Evolutionary conservation across 2,329 filamentous ascomycete species (phyloP), one percentile per base, ranked within the genome.

Genomic region (Hyphodiscus sp.): DNA sequence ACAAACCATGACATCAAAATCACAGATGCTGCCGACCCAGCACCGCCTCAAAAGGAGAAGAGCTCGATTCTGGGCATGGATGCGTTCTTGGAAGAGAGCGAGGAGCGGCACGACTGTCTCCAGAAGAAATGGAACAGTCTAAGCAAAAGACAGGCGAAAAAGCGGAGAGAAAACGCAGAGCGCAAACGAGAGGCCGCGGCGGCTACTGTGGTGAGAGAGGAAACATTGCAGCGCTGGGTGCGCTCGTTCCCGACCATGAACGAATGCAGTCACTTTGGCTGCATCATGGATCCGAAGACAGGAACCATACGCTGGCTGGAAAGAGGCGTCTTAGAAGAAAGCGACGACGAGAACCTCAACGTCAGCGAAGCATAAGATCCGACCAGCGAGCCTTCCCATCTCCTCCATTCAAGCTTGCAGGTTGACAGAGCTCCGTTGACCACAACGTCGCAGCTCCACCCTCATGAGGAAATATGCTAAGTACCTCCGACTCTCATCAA

Each of bases 191-290:
- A 45, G 58, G n/a, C 61, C 38, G 50, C 65, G 11, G 64, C 61
- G 44, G 13, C 4, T 13, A 38, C 33, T 38, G 11, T 38, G 11
- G 62, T 71, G 47, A 54, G 60, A 64, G 45, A 68, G 55, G 29
- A 66, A 61, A 55, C 64, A 29, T 61, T 82, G 2, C 67, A 72
- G 1, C 59, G 67, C 11, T 80, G 80, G 79, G 67, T 82, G 9
- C 68, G 69, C 20, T 68, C 68, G 15, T 78, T 74, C 55, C 81
- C 81, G 0, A 76, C 78, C 2, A 74, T 74, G 16, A 84, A 83
- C 60, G 76, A 81, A 52, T 71, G 70, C 38, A 83, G 79, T 1
- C 80, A 85, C 66, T 85, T 78, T 65, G 74, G 75, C 3, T 73
- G 74, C 19, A 67, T 85, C 26, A 75, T 85, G 74, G 80, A 84